Base-by-base conservation (phyloP, 371 early-diverging fungal genomes). In the Mucor lusitanicus region DNA sequence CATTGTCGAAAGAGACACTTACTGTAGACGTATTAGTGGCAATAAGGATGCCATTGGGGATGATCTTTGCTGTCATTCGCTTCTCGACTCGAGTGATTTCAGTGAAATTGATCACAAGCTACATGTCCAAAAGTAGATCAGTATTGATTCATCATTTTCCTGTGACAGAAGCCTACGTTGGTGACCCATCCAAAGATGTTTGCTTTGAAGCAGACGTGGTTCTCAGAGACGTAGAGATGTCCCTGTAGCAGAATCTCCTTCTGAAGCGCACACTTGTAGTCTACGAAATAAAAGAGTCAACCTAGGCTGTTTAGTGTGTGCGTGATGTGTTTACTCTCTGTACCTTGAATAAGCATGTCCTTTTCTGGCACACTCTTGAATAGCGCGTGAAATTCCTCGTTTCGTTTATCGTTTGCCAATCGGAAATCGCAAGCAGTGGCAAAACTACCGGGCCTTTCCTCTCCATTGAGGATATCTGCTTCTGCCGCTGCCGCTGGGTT, bases 161-260 rank as follows among this genome's bases (percentile, higher is more conserved):
- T 9, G 5, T 33, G 11, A 27, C 15, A 21, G 11, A 15, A 46
- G 54, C 76, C 78, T 85, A 92, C 90, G 65, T 91, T 91, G 12
- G 94, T 97, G 25, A 97, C 90, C 91, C 95, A 97, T 25, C 98
- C 97, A 79, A 97, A 92, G 67, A 97, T 96, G 72, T 95, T 97
- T 63, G 97, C 92, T 72, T 97, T 90, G 70, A 98, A 98, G 78
- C 96, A 95, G 12, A 97, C 80, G 60, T 92, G 88, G 75, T 91
- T 87, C 59, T 93, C 92, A 25, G 96, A 94, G 62, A 97, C 72
- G 74, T 92, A 97, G 56, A 97, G 69, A 28, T 94, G 88, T 3
- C 98, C 98, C 66, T 97, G 98, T 8, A 97, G 85, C 7, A 93
- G 78, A 39, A 98, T 95, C 53, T 97, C 98, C 55, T 93, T 93